phyloP scores from a whole-genome alignment of 1,139 yeast genomes.

The Ogataea hybrid region DNA sequence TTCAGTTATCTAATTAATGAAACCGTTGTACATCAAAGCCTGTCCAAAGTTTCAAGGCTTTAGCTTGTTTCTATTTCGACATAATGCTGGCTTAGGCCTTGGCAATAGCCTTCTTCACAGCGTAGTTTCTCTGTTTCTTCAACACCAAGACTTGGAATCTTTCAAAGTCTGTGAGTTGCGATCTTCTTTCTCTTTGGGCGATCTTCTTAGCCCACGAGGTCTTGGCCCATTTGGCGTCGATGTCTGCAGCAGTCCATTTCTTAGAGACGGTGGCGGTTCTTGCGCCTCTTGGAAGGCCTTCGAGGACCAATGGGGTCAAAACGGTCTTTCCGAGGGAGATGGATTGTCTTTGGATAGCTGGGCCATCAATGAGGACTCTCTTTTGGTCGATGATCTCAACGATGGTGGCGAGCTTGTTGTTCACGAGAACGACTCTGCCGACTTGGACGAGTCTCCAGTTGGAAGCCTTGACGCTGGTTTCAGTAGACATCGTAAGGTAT shows the following conservation, averaged over 20 bases:
- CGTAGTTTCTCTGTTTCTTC: constrained; percentile 95
- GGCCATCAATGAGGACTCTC: constrained; percentile 98
- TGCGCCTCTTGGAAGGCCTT: constrained; percentile 91
- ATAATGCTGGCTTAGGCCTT: constrained; percentile 59
- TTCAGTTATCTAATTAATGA: constrained; percentile 17
- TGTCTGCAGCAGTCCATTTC: constrained; percentile 92
- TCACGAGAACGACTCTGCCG: constrained; percentile 96
- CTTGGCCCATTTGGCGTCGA: constrained; percentile 88
- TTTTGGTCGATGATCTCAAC: constrained; percentile 99
- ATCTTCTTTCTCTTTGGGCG: constrained; percentile 91
- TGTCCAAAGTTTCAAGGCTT: constrained; percentile 10
- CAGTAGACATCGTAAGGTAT: constrained; percentile 49
- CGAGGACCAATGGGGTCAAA: constrained; percentile 87
- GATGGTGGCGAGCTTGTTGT: constrained; percentile 90
- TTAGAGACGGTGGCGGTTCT: constrained; percentile 81
- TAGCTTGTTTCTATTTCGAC: constrained; percentile 28
- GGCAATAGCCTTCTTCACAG: constrained; percentile 89
- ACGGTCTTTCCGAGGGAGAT: constrained; percentile 82
- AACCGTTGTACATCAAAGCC: constrained; percentile 18
- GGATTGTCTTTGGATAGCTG: constrained; percentile 93
- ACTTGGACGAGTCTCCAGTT: constrained; percentile 99
- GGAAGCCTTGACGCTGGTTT: constrained; percentile 87
- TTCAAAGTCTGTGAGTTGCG: constrained; percentile 93
- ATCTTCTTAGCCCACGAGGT: constrained; percentile 98
- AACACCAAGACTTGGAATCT: constrained; percentile 98